A percentile compares a stretch with the other conserved stretches of the same genome.
Conservation (phyloP, 208 protist species). For the Tritrichomonas musculus region DNA sequence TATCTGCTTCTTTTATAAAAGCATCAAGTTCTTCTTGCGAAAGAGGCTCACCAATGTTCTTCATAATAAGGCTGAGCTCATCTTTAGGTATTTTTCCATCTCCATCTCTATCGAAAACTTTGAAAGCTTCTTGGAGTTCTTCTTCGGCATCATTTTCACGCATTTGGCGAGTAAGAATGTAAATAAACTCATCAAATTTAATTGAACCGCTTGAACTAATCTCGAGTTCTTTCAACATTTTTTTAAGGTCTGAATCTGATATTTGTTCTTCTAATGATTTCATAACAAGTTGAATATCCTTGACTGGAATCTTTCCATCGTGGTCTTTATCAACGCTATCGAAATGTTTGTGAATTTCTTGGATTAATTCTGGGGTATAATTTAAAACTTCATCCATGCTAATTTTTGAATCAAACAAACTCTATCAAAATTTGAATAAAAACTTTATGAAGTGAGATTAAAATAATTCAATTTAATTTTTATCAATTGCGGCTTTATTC, state of each 20-base stretch:
- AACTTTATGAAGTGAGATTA: too few species aligned
- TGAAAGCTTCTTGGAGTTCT: slow-evolving; percentile 62
- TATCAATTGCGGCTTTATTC: too few species aligned
- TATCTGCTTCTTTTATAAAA: slow-evolving; percentile 57
- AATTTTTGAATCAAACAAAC: too few species aligned
- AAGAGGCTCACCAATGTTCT: slow-evolving; percentile 55
- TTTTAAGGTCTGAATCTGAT: slow-evolving; percentile 76
- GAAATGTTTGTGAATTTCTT: slow-evolving; percentile 98
- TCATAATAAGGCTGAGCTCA: slow-evolving; percentile 56
- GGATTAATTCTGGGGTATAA: slow-evolving; percentile 71
- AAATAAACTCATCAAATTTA: slow-evolving; percentile 82
- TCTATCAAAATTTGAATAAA: too few species aligned
- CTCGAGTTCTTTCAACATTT: slow-evolving; percentile 90
- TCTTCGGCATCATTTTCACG: slow-evolving; percentile 57
- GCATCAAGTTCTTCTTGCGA: slow-evolving; percentile 54
- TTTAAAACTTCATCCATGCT: too few species aligned
- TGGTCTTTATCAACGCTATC: slow-evolving; percentile 94
- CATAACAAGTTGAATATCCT: slow-evolving; percentile 94
- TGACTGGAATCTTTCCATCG: slow-evolving; percentile 85
- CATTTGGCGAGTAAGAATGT: slow-evolving; percentile 56
- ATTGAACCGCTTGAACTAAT: slow-evolving; percentile 91
- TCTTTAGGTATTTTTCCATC: slow-evolving; percentile 55
- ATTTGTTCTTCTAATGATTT: slow-evolving; percentile 79
- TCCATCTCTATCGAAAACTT: slow-evolving; percentile 57
- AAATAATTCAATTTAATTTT: too few species aligned